Conservation (phyloP, 495 filamentous ascomycete genomes). For the Copromyces sp. region DNA sequence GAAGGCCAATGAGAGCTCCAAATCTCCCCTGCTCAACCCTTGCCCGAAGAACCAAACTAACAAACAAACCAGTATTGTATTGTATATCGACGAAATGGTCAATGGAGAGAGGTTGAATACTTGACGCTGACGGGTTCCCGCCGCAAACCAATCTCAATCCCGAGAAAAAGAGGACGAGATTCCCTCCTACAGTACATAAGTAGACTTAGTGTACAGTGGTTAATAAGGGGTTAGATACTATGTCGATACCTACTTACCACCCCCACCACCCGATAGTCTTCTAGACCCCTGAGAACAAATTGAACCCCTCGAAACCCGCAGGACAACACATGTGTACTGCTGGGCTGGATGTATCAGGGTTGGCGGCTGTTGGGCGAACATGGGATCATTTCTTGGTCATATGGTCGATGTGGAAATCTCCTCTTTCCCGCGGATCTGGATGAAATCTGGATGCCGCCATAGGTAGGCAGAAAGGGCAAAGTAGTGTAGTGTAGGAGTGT, state of each 20-base stretch:
- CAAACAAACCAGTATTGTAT: too few species aligned
- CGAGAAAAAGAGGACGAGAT: background rate
- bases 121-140: background rate
- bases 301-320: background rate
- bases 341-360: background rate
- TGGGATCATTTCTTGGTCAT: background rate
- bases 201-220: background rate
- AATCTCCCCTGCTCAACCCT: background rate
- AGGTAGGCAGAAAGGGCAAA: background rate
- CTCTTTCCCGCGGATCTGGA: background rate
- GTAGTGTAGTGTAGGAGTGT: background rate
- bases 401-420: background rate
- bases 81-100: too few species aligned
- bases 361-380: background rate
- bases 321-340: background rate
- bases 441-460: background rate
- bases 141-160: background rate
- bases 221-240: background rate
- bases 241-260: background rate
- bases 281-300: background rate
- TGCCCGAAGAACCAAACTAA: too few species aligned
- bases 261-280: background rate
- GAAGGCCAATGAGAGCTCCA: too few species aligned
- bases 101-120: background rate
- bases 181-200: background rate